Percentiles rank a stretch among this genome's conserved stretches.
Evolutionary conservation across 805 yeast genomes (phyloP).

Genomic region (Sugiyamaella lignohabitans): DNA sequence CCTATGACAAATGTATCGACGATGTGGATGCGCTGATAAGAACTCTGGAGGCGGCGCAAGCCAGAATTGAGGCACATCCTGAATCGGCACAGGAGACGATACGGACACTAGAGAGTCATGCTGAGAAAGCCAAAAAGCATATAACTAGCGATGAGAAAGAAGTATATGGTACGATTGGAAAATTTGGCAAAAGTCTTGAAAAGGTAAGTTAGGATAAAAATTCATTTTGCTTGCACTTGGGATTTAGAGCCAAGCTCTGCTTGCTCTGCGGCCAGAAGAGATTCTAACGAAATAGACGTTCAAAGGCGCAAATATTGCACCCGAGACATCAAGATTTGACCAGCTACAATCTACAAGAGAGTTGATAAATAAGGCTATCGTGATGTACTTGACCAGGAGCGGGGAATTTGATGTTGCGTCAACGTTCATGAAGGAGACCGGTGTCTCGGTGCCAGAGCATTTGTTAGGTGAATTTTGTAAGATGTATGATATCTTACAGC

Average conservation of each 20-base stretch:
- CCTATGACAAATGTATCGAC: slow-evolving; percentile 28
- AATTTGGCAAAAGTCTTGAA: slow-evolving; percentile 31
- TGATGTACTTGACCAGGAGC: slow-evolving; percentile 42
- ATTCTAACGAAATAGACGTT: slow-evolving; percentile 10
- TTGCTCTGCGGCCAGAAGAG: background rate
- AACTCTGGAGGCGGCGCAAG: slow-evolving; percentile 24
- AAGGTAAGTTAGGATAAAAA: slow-evolving; percentile 13
- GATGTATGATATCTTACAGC: slow-evolving; percentile 39
- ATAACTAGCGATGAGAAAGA: slow-evolving; percentile 25
- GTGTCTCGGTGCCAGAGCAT: slow-evolving; percentile 29
- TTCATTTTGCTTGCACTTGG: slow-evolving; percentile 4
- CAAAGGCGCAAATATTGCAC: slow-evolving; percentile 8
- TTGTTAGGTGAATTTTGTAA: slow-evolving; percentile 35
- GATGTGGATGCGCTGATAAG: slow-evolving; percentile 29
- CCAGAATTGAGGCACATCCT: slow-evolving; percentile 19
- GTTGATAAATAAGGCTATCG: slow-evolving; percentile 37
- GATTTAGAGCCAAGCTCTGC: background rate
- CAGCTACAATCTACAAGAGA: slow-evolving; percentile 13
- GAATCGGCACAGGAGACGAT: slow-evolving; percentile 9
- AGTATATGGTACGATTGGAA: slow-evolving; percentile 24
- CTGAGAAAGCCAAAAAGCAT: slow-evolving; percentile 16
- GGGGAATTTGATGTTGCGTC: slow-evolving; percentile 39
- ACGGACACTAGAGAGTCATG: slow-evolving; percentile 14
- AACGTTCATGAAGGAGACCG: slow-evolving; percentile 27
- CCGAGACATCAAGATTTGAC: slow-evolving; percentile 17